Percentiles rank a stretch among this genome's conserved stretches.
phyloP scores from a whole-genome alignment of 169 alveolate genomes.

The Cryptosporidium tyzzeri region DNA sequence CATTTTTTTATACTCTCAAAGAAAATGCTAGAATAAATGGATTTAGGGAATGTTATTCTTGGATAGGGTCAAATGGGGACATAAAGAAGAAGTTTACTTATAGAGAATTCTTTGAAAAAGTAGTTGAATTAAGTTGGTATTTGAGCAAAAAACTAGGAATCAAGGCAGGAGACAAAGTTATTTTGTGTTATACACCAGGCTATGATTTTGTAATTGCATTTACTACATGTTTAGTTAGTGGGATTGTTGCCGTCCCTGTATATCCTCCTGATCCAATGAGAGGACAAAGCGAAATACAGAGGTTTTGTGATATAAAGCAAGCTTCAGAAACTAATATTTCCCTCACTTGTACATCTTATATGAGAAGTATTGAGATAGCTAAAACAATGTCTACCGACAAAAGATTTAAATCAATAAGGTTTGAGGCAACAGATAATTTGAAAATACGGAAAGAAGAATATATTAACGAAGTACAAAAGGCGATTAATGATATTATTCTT shows the following conservation, averaged over 20 bases:
- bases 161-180: slow-evolving; percentile 77
- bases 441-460: slow-evolving; percentile 16
- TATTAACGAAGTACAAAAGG: slow-evolving; percentile 12
- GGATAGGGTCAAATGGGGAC: slow-evolving; percentile 57
- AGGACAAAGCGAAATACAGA: slow-evolving; percentile 80
- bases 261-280: slow-evolving; percentile 84
- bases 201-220: slow-evolving; percentile 80
- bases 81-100: slow-evolving; percentile 51
- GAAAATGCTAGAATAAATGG: slow-evolving; percentile 21
- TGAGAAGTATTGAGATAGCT: slow-evolving; percentile 34
- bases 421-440: slow-evolving; percentile 64
- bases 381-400: slow-evolving; percentile 66
- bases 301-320: slow-evolving; percentile 81
- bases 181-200: slow-evolving; percentile 75
- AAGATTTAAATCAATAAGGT: slow-evolving; percentile 25
- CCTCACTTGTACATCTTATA: slow-evolving; percentile 77
- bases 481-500: slow-evolving; percentile 11
- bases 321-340: slow-evolving; percentile 75
- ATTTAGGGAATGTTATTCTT: slow-evolving; percentile 35
- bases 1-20: slow-evolving; percentile 41
- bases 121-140: slow-evolving; percentile 64
- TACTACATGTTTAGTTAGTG: slow-evolving; percentile 78
- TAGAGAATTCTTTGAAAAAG: slow-evolving; percentile 67
- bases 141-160: slow-evolving; percentile 76
- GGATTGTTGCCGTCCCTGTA: slow-evolving; percentile 83